These are phyloP conservation scores for Penicillium olsonii DNA, from an alignment of 2,329 filamentous ascomycete species.

Conservation along the genomic window DNA sequence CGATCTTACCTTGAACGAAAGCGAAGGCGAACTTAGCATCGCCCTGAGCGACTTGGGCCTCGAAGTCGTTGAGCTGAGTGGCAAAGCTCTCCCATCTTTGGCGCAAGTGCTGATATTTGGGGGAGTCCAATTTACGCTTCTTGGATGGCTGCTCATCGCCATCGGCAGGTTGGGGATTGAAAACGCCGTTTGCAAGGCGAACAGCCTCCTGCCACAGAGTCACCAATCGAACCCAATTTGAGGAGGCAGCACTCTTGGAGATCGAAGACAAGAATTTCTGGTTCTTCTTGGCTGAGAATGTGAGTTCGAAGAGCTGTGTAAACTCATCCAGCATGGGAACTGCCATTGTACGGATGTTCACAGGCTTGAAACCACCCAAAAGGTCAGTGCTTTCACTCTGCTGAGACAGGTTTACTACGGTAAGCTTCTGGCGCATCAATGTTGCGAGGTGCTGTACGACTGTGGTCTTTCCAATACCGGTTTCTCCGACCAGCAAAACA, in stretches of 20 bases:
- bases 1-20: slow-evolving; percentile 93
- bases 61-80: slow-evolving; percentile 72
- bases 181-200: slow-evolving; percentile 76
- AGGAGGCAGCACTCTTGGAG: slow-evolving; percentile 74
- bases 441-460: slow-evolving; percentile 90
- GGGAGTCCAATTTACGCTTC: slow-evolving; percentile 63
- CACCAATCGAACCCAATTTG: slow-evolving; percentile 83
- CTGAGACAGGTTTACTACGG: slow-evolving; percentile 93
- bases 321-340: slow-evolving; percentile 93
- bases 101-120: slow-evolving; percentile 57
- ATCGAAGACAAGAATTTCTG: slow-evolving; percentile 81
- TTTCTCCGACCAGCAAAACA: slow-evolving; percentile 93
- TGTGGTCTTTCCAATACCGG: slow-evolving; percentile 96
- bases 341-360: slow-evolving; percentile 84
- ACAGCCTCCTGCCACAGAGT: slow-evolving; percentile 87
- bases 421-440: slow-evolving; percentile 79
- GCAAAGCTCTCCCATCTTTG: slow-evolving; percentile 81
- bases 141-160: slow-evolving; percentile 67
- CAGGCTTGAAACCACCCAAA: slow-evolving; percentile 92
- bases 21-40: slow-evolving; percentile 86
- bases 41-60: slow-evolving; percentile 71
- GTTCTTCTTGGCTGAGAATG: slow-evolving; percentile 86
- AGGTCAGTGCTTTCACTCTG: slow-evolving; percentile 97
- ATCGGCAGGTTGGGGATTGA: slow-evolving; percentile 55
- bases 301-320: slow-evolving; percentile 81